Base-by-base conservation (phyloP, 2,329 filamentous ascomycete species). In the Claviceps fusiformis region DNA sequence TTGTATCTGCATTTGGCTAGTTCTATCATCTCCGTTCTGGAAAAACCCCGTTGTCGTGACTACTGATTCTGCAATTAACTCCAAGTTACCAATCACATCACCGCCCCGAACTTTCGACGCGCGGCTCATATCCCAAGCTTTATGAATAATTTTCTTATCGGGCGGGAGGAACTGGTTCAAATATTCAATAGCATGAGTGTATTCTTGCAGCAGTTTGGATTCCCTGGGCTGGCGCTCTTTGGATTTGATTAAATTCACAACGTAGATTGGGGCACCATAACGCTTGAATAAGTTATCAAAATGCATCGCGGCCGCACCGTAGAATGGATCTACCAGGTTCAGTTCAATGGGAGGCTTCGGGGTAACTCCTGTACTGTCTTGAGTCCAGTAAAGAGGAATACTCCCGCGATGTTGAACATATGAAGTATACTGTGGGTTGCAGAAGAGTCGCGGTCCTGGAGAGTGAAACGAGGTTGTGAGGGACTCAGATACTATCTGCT, bases 111-210 rank as follows among this genome's bases (percentile, higher is more conserved):
- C 83, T 71, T 98, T 98, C 19, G 92, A 89, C 5, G 93, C 92
- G 56, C 93, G 81, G 58, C 91, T 95, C 93, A 98, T 98, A 67
- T 98, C 93, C 83, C 93, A 98, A 3, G 92, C 90, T 63, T 93
- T 89, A 68, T 98, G 92, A 10, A 92, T 82, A 53, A 98, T 95
- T 66, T 89, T 89, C 65, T 91, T 89, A 55, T 84, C 85, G 2
- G 77, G 71, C 0, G 93, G 92, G 2, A 98, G 75, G 56, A 95
- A 95, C 65, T 97, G 92, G 61, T 97, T 98, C 50, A 98, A 82
- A 63, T 98, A 98, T 46, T 84, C 80, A 59, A 97, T 85, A 5
- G 90, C 89, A 61, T 87, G 81, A 4, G 89, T 90, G 66, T 90
- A 97, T 67, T 96, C 92, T 41, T 84, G 78, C 1, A 97, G 74